These are phyloP conservation scores for Fusarium chuoi DNA, from an alignment of 2,329 filamentous ascomycete species.

Conservation along the genomic window DNA sequence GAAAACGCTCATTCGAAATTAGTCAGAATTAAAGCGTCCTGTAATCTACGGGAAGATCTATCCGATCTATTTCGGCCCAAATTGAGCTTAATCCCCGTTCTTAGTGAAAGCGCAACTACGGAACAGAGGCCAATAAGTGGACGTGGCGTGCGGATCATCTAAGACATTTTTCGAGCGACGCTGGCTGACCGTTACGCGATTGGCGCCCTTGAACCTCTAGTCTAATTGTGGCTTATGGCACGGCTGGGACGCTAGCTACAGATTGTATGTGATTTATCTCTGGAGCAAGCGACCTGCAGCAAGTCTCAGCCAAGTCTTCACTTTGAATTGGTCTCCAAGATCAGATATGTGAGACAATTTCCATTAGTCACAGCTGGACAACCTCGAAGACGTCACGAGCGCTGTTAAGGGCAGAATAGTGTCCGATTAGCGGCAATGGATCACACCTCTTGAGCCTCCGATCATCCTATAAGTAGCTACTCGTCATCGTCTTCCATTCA, in stretches of 20 bases:
- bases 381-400: neutral
- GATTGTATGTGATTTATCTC: neutral
- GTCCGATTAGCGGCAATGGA: neutral
- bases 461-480: neutral
- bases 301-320: neutral
- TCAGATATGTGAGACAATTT: neutral
- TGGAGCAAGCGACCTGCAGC: neutral
- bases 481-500: neutral
- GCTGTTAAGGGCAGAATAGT: neutral
- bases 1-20: neutral
- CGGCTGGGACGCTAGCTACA: neutral
- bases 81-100: neutral
- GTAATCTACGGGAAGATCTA: neutral
- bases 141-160: neutral
- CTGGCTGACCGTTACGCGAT: neutral
- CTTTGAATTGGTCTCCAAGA: neutral
- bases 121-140: neutral
- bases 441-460: neutral
- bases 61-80: neutral
- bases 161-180: neutral
- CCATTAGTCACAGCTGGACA: neutral
- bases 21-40: neutral
- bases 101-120: neutral
- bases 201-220: neutral
- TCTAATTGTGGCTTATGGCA: neutral